Conservation (phyloP, 2,329 filamentous ascomycete genomes). For the Cercospora zeae-maydis region DNA sequence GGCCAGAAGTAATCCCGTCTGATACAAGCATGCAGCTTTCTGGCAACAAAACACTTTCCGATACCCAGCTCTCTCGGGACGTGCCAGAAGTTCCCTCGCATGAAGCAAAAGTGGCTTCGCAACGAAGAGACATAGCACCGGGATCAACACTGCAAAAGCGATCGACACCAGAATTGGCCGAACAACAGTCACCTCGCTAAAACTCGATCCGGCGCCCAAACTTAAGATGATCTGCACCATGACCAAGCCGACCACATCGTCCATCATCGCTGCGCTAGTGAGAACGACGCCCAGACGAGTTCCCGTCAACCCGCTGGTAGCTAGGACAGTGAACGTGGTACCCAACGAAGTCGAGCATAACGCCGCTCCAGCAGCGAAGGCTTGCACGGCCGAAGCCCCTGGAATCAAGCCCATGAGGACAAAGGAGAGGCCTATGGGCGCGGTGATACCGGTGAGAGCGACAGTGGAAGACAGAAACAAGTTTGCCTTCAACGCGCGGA, state of each 20-base stretch:
- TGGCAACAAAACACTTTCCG: constrained; percentile 20
- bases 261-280: constrained; percentile 47
- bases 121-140: constrained; percentile 35
- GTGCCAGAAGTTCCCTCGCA: constrained; percentile 27
- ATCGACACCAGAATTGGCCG: constrained; percentile 32
- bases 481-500: constrained; percentile 51
- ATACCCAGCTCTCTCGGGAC: constrained; percentile 13
- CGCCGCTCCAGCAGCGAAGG: constrained; percentile 30
- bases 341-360: constrained; percentile 33
- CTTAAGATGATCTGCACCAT: constrained; percentile 38
- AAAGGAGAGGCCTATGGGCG: constrained; percentile 46
- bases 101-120: constrained; percentile 33
- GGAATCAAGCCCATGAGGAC: constrained; percentile 38
- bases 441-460: constrained; percentile 46
- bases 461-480: constrained; percentile 43
- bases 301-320: constrained; percentile 41
- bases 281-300: constrained; percentile 46
- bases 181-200: constrained; percentile 30
- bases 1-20: constrained; percentile 43
- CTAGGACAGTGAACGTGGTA: constrained; percentile 40
- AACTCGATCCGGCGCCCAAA: constrained; percentile 22
- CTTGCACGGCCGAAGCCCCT: constrained; percentile 36
- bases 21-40: constrained; percentile 44
- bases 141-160: constrained; percentile 26
- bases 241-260: constrained; percentile 47